phyloP scores from a whole-genome alignment of 225 moss, liverwort and hornwort species.

The Straminergon stramineum region DNA sequence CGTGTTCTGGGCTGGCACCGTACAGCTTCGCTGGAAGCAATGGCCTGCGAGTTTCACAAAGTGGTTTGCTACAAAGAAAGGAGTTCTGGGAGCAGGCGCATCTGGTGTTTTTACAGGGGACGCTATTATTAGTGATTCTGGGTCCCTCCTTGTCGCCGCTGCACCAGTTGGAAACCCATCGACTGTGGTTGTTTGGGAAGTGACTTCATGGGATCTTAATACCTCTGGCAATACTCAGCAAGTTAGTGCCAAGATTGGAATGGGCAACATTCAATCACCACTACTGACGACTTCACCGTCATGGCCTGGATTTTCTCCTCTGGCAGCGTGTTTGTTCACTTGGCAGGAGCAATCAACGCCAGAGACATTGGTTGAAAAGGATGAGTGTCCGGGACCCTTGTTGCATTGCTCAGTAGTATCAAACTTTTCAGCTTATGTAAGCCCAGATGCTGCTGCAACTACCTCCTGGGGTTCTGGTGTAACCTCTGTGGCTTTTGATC shows the following conservation, averaged over 20 bases:
- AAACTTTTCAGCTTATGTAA: conserved; percentile 76
- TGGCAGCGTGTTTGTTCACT: conserved; percentile 75
- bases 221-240: conserved; percentile 44
- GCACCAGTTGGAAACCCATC: conserved; percentile 93
- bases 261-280: conserved; percentile 59
- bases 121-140: conserved; percentile 63
- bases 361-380: conserved; percentile 45
- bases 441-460: conserved; percentile 63
- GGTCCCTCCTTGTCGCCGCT: conserved; percentile 76
- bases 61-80: conserved; percentile 86
- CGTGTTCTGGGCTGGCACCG: conserved; percentile 78
- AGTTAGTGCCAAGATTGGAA: conserved; percentile 56
- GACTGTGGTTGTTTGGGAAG: conserved; percentile 95
- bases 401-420: conserved; percentile 86
- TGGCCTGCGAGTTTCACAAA: conserved; percentile 57
- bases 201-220: conserved; percentile 62
- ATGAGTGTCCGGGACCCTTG: conserved; percentile 62
- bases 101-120: conserved; percentile 87
- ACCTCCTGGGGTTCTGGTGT: conserved; percentile 91
- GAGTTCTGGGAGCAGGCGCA: conserved; percentile 88
- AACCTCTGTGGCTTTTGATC: conserved; percentile 76
- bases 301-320: conserved; percentile 76
- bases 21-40: conserved; percentile 95
- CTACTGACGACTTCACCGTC: conserved; percentile 51
- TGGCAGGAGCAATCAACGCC: conserved; percentile 75